These are phyloP conservation scores for Candolleomyces efflorescens DNA, from an alignment of 768 basidiomycete species.

Conservation along the genomic window DNA sequence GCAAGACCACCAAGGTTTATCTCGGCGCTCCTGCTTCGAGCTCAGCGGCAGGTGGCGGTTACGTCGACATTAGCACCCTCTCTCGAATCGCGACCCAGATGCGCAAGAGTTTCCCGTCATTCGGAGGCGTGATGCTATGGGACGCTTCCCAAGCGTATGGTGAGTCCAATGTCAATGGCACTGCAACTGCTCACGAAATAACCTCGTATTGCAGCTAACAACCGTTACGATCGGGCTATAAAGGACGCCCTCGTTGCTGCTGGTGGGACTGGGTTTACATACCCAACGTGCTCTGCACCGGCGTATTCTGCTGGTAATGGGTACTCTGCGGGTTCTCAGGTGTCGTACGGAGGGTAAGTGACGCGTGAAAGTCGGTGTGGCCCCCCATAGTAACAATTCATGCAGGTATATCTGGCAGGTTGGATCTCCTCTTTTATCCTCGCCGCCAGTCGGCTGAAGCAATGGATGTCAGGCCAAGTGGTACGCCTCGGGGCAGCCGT, in stretches of 20 bases:
- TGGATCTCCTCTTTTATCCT: not conserved
- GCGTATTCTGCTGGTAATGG: slow-evolving; percentile 44
- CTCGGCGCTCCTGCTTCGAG: slow-evolving; percentile 61
- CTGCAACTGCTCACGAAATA: not conserved
- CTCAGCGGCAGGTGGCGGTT: slow-evolving; percentile 56
- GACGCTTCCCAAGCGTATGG: slow-evolving; percentile 46
- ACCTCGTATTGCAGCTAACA: slow-evolving; percentile 37
- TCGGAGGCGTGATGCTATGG: slow-evolving; percentile 62
- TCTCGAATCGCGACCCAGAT: slow-evolving; percentile 44
- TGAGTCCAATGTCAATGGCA: slow-evolving; percentile 31
- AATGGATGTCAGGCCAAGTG: slow-evolving; percentile 48
- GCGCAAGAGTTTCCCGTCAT: slow-evolving; percentile 56
- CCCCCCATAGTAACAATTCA: slow-evolving; percentile 5
- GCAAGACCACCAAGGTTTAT: slow-evolving; percentile 59
- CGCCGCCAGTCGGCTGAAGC: not conserved
- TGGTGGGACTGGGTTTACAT: slow-evolving; percentile 67
- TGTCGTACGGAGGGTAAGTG: slow-evolving; percentile 52
- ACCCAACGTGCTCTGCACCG: slow-evolving; percentile 55
- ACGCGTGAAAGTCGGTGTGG: not conserved
- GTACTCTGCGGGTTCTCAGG: slow-evolving; percentile 49
- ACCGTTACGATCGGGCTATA: slow-evolving; percentile 54
- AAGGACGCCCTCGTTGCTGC: slow-evolving; percentile 57
- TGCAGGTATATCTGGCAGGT: slow-evolving; percentile 66
- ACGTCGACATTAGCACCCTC: slow-evolving; percentile 45
- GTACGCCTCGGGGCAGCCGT: slow-evolving; percentile 46